Evolutionary conservation across 805 yeast genomes (phyloP).

Genomic region (Candida ascalaphidarum): DNA sequence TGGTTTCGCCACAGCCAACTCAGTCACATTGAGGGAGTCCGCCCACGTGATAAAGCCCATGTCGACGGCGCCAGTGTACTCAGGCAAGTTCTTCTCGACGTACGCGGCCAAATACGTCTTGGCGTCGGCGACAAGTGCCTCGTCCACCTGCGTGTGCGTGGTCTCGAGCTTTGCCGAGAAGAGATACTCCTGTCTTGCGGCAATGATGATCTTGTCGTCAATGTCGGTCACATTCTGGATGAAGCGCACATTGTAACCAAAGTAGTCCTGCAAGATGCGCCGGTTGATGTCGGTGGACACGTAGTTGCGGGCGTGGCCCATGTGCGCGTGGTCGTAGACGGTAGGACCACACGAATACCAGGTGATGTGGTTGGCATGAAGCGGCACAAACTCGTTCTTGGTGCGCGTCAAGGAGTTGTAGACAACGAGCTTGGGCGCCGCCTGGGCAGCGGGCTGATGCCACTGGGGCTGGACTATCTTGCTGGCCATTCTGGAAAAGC

Average conservation of each 20-base stretch:
- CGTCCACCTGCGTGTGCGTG: slow-evolving; percentile 17
- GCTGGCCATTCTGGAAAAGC: slow-evolving; percentile 18
- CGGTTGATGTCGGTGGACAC: slow-evolving; percentile 92
- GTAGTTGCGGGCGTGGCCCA: slow-evolving; percentile 98
- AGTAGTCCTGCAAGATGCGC: slow-evolving; percentile 80
- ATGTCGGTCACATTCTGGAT: slow-evolving; percentile 98
- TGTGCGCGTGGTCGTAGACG: slow-evolving; percentile 89
- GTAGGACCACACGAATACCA: slow-evolving; percentile 99
- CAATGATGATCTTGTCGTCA: slow-evolving; percentile 91
- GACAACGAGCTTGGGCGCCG: slow-evolving; percentile 42
- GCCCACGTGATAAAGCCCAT: slow-evolving; percentile 47
- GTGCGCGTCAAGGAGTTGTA: slow-evolving; percentile 79
- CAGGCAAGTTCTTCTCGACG: slow-evolving; percentile 47
- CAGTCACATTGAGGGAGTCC: slow-evolving; percentile 37
- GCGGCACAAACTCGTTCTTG: slow-evolving; percentile 74
- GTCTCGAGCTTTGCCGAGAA: slow-evolving; percentile 49
- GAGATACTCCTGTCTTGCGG: slow-evolving; percentile 85
- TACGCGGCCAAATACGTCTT: slow-evolving; percentile 39
- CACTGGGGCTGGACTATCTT: slow-evolving; percentile 28
- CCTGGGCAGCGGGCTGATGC: slow-evolving; percentile 11
- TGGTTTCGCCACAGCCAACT: slow-evolving; percentile 52
- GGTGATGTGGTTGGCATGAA: slow-evolving; percentile 52
- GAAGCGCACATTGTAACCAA: slow-evolving; percentile 80
- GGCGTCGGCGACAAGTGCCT: slow-evolving; percentile 30
- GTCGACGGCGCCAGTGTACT: slow-evolving; percentile 16